Evolutionary conservation across 805 yeast genomes (phyloP), one percentile per base, ranked within the genome.

Genomic region (Kregervanrija pseudodelftensis): DNA sequence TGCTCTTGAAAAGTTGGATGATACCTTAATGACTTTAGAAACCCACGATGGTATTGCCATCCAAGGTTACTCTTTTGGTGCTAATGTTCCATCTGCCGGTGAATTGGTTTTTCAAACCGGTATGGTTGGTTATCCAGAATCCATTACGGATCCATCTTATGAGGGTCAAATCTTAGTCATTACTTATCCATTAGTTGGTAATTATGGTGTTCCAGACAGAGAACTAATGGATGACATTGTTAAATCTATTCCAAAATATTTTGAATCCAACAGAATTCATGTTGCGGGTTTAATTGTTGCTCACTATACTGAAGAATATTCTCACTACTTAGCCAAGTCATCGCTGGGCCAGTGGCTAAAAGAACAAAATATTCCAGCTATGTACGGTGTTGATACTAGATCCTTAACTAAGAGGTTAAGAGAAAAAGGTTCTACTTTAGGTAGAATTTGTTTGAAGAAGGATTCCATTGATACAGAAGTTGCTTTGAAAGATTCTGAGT

Each of bases 21-120:
- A 86, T 72, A 81, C 83, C 56, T 70, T 89, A 67, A 79, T 87
- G 76, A 82, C 95, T 48, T 79, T 90, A 64, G 95, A 90, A 69
- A 78, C 93, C 56, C 84, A 85, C 57, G 89, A 86, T 65, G 96
- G 96, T 55, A 67, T 80, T 51, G 78, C 82, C 47, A 75, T 91
- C 57, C 93, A 88, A 69, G 99, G 99, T 69, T 88, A 85, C 72
- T 91, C 98, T 15, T 93, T 93, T 60, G 99, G 99, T 74, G 96
- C 98, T 45, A 82, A 82, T 50, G 79, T 74, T 49, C 66, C 95
- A 22, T 79, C 81, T 46, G 95, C 98, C 46, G 99, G 99, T 76
- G 99, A 93, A 72, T 79, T 95, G 58, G 99, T 93, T 49, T 93
- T 93, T 80, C 98, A 95, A 70, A 93, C 99, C 51, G 98, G 99